A percentile compares a stretch with the other conserved stretches of the same genome.
These are phyloP conservation scores for Suillus hirtellus DNA, from an alignment of 768 basidiomycete genomes.

Conservation along the genomic window DNA sequence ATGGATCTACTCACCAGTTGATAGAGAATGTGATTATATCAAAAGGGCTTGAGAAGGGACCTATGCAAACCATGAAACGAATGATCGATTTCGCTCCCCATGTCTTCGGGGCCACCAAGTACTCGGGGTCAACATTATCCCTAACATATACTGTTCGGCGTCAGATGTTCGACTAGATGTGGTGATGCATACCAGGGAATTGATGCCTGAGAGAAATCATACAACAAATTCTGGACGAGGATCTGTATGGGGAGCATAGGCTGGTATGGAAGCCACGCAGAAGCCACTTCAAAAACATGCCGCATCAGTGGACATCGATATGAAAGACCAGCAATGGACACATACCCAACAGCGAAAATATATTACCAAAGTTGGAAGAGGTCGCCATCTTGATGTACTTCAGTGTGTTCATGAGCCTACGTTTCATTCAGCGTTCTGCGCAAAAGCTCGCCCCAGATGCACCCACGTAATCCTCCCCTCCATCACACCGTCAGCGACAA, in stretches of 20 bases:
- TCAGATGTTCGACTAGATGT: not conserved
- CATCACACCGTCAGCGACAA: constrained; percentile 34
- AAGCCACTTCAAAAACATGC: constrained; percentile 27
- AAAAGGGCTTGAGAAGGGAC: constrained; percentile 38
- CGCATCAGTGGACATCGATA: not conserved
- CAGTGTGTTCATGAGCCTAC: constrained; percentile 36
- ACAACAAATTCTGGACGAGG: constrained; percentile 34
- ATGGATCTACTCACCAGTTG: constrained; percentile 29
- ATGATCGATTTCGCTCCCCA: constrained; percentile 37
- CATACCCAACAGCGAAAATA: constrained; percentile 34
- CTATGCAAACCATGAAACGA: constrained; percentile 37
- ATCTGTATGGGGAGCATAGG: constrained; percentile 37
- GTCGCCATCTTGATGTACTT: constrained; percentile 41
- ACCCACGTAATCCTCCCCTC: constrained; percentile 35
- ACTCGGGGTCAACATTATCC: constrained; percentile 41
- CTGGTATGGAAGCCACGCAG: constrained; percentile 39
- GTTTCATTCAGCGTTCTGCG: constrained; percentile 15
- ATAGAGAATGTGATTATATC: constrained; percentile 33
- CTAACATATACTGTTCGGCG: constrained; percentile 18
- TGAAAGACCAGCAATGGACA: not conserved
- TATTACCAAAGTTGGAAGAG: constrained; percentile 38
- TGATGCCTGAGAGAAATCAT: constrained; percentile 38
- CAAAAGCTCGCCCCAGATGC: not conserved
- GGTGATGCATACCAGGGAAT: constrained; percentile 32
- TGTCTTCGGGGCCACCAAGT: constrained; percentile 31